Conservation (phyloP, 352 stramenopile genomes). For the Blastocystis sp. region DNA sequence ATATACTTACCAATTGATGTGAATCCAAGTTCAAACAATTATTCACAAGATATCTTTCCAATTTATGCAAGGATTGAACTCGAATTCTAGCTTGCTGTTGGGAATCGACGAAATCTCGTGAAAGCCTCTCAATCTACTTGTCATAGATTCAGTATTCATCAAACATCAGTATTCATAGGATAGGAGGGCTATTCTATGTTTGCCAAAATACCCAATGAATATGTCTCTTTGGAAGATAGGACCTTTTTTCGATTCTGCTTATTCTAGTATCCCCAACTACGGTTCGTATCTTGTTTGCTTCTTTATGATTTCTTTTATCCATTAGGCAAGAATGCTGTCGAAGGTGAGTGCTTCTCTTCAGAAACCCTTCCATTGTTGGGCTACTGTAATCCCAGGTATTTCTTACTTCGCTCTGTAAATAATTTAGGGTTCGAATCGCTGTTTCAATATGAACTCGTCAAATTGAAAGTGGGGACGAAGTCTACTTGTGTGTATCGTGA, state of each 20-base stretch:
- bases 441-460: conserved; percentile 50
- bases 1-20: background rate
- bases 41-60: background rate
- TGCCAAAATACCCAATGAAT: too few relatives aligned
- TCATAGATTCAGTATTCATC: too few relatives aligned
- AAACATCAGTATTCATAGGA: too few relatives aligned
- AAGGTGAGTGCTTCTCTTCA: background rate
- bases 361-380: conserved; percentile 38
- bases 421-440: conserved; percentile 23
- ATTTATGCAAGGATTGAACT: background rate
- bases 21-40: background rate
- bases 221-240: too few relatives aligned
- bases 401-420: background rate
- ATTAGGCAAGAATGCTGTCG: background rate
- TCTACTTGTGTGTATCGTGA: conserved; percentile 60
- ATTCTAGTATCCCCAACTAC: too few relatives aligned
- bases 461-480: conserved; percentile 33
- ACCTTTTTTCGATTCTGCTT: too few relatives aligned
- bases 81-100: background rate
- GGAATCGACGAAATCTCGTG: background rate
- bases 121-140: too few relatives aligned
- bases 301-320: background rate
- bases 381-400: conserved; percentile 48
- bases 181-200: too few relatives aligned
- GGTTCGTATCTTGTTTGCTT: too few relatives aligned